Base-by-base conservation (phyloP, 2,329 filamentous ascomycete genomes). In the Trichoderma lentiforme region DNA sequence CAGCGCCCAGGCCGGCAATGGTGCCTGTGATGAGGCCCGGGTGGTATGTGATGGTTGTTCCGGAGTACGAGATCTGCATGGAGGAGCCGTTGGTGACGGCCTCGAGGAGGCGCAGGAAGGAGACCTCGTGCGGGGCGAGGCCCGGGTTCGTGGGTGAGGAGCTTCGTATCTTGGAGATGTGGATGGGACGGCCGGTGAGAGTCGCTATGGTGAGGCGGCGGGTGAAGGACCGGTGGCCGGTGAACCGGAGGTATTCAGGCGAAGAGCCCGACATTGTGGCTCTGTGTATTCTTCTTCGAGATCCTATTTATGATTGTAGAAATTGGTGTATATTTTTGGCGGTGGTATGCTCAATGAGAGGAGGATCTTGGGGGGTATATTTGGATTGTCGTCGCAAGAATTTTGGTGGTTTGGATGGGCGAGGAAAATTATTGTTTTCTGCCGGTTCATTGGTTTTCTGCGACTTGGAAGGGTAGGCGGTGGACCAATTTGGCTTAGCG, bases 61-160 rank as follows among this genome's bases (percentile, higher is more conserved):
- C 96, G 1, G 94, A 98, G 84, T 97, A 96, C 12, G 94, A 97
- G 76, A 99, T 97, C 79, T 98, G 95, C 84, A 98, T 94, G 71
- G 92, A 91, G 72, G 93, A 93, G 83, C 96, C 96, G 86, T 99
- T 99, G 79, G 96, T 99, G 77, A 99, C 88, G 76, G 93, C 89
- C 82, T 98, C 96, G 79, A 99, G 91, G 21, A 99, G 92, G 71
- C 96, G 95, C 36, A 99, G 88, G 82, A 99, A 95, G 61, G 96
- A 98, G 78, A 98, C 91, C 83, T 99, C 96, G 84, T 97, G 92
- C 63, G 94, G 91, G 69, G 93, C 92, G 70, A 99, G 92, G 78
- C 96, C 96, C 1, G 96, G 95, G 77, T 92, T 91, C 53, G 93
- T 95, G 61, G 92, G 91, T 56, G 94, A 97, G 18, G 92, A 90